Percentiles rank a stretch among this genome's conserved stretches.
These are phyloP conservation scores for Rhodosporidiobolus odoratus DNA, from an alignment of 768 basidiomycete genomes.

Conservation along the genomic window DNA sequence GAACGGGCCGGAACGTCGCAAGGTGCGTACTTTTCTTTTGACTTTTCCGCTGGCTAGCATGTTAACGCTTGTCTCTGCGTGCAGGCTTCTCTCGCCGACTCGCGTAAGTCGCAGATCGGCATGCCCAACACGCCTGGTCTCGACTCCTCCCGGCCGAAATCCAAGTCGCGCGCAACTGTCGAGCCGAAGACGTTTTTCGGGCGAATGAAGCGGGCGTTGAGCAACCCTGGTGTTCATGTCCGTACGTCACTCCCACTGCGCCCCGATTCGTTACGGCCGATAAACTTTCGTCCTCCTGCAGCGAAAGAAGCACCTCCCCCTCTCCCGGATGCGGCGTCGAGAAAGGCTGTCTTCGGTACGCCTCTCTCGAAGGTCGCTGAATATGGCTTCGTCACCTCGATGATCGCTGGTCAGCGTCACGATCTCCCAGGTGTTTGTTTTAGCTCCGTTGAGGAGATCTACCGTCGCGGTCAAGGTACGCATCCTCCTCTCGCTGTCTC, in stretches of 20 bases:
- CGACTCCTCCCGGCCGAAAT: background rate
- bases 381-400: conserved; percentile 34
- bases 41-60: accelerated
- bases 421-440: conserved; percentile 39
- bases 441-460: conserved; percentile 50
- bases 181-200: conserved; percentile 19
- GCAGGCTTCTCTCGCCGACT: conserved; percentile 6
- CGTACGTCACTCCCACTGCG: background rate
- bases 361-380: conserved; percentile 22
- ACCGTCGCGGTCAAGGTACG: conserved; percentile 49
- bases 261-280: background rate
- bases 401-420: conserved; percentile 39
- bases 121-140: background rate
- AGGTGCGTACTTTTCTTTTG: background rate
- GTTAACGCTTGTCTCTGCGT: background rate
- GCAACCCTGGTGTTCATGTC: conserved; percentile 6
- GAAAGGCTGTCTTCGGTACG: conserved; percentile 28
- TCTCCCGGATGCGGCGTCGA: background rate
- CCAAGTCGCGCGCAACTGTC: background rate
- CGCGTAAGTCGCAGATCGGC: conserved; percentile 22
- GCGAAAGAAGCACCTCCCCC: conserved; percentile 12
- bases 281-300: background rate
- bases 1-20: conserved; percentile 1
- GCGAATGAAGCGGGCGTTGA: conserved; percentile 18
- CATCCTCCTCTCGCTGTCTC: conserved; percentile 20